phyloP scores from a whole-genome alignment of 2,329 filamentous ascomycete species.

The Tolypocladium pustulatum region DNA sequence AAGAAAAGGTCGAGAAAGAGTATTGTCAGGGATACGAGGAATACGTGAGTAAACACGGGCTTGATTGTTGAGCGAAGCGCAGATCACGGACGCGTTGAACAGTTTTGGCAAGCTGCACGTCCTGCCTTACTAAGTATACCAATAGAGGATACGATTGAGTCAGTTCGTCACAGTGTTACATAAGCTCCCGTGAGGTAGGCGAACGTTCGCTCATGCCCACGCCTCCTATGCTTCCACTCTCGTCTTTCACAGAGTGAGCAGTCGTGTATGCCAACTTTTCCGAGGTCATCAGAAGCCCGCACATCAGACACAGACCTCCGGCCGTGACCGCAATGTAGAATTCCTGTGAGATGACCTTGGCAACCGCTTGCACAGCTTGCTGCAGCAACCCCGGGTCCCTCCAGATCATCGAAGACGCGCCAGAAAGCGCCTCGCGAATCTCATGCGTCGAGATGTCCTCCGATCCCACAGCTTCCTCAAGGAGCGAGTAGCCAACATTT shows the following conservation, averaged over 20 bases:
- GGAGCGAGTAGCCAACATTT: constrained; percentile 17
- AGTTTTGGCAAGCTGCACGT: no score
- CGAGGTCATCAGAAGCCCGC: not conserved
- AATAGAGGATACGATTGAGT: no score
- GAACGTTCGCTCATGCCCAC: no score
- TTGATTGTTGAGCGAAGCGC: no score
- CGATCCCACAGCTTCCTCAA: not conserved
- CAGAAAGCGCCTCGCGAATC: not conserved
- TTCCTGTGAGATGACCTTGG: not conserved
- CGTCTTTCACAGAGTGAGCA: not conserved
- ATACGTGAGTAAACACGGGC: no score
- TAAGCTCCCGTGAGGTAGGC: no score
- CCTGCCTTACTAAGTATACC: no score
- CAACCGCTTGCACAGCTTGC: not conserved
- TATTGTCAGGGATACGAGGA: no score
- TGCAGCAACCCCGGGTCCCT: not conserved
- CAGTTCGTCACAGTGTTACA: no score
- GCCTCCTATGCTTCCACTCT: not conserved
- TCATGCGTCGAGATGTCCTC: not conserved
- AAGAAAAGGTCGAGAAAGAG: no score
- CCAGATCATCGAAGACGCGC: not conserved
- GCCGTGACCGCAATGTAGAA: not conserved
- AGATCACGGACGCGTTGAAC: no score
- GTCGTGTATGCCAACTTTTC: not conserved
- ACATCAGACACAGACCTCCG: not conserved